Evolutionary conservation across 192 early-diverging fungal genomes (phyloP), one percentile per base, ranked within the genome.

Genomic region (Linnemannia zychae): DNA sequence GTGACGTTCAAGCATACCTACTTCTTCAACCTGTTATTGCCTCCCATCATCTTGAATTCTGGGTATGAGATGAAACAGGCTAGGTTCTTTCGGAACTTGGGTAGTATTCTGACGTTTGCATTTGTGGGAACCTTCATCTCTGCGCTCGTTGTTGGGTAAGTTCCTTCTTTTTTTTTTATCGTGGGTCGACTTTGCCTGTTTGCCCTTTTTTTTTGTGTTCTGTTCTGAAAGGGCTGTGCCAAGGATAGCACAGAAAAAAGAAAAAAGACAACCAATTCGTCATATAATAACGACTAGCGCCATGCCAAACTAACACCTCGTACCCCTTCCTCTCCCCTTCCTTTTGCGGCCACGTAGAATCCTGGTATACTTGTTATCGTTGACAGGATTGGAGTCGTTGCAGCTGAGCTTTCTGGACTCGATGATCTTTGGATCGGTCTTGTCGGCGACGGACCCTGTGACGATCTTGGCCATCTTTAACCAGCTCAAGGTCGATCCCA

Each of bases 391-490:
- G 16, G 94, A 95, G 66, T 89, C 89, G 48, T 89, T 95, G 13
- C 88, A 90, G 65, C 86, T 99, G 52, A 92, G 93, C 17, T 94
- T 98, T 65, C 88, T 98, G 68, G 98, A 99, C 84, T 96, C 95
- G 78, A 95, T 99, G 88, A 96, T 98, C 36, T 96, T 99, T 84
- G 98, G 98, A 22, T 91, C 97, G 17, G 97, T 99, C 71, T 87
- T 99, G 67, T 97, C 96, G 15, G 97, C 98, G 22, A 99, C 98
- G 3, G 98, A 99, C 85, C 97, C 98, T 4, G 97, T 99, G 44
- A 99, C 98, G 0, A 95, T 99, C 36, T 89, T 99, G 73, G 95
- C 98, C 7, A 96, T 99, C 48, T 99, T 99, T 85, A 92, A 96
- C 76, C 96, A 98, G 78, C 90, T 97, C 72, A 92, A 94, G 74